phyloP scores from a whole-genome alignment of 805 yeast species.

The Alloascoidea africana region DNA sequence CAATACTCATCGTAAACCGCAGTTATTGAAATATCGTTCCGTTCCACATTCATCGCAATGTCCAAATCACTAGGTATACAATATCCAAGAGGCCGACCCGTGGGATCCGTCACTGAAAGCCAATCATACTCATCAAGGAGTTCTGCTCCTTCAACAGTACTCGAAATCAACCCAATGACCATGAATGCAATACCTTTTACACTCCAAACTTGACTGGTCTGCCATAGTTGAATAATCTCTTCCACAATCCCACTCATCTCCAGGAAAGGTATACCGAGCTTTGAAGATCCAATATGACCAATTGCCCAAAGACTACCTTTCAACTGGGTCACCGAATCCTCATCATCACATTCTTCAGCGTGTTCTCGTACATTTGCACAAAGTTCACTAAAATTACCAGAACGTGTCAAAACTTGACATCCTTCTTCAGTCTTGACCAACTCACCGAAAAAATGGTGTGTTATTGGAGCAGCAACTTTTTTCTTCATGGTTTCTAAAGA shows the following conservation, averaged over 20 bases:
- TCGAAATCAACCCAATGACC: conserved; percentile 58
- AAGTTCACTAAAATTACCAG: conserved; percentile 22
- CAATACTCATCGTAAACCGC: too few species aligned
- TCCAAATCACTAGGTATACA: conserved; percentile 22
- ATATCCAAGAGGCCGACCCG: conserved; percentile 27
- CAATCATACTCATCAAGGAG: conserved; percentile 72
- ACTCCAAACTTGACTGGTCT: conserved; percentile 34
- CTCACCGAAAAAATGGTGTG: conserved; percentile 67
- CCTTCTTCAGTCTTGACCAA: conserved; percentile 76
- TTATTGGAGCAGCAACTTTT: conserved; percentile 13
- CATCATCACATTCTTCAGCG: conserved; percentile 13
- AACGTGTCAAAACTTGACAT: conserved; percentile 37
- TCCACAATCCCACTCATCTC: conserved; percentile 33
- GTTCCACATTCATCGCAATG: background rate
- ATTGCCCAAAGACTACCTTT: conserved; percentile 79
- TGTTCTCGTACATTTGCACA: conserved; percentile 12
- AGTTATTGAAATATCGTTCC: conserved; percentile 1
- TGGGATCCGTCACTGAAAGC: conserved; percentile 33
- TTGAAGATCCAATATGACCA: conserved; percentile 68
- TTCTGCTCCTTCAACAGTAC: conserved; percentile 69
- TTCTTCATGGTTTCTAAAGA: background rate
- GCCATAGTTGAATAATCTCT: conserved; percentile 36
- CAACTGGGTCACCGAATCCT: conserved; percentile 26
- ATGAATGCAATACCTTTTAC: conserved; percentile 67
- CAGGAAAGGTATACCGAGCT: conserved; percentile 46